phyloP scores from a whole-genome alignment of 805 yeast genomes.

The Candida endomychidarum region DNA sequence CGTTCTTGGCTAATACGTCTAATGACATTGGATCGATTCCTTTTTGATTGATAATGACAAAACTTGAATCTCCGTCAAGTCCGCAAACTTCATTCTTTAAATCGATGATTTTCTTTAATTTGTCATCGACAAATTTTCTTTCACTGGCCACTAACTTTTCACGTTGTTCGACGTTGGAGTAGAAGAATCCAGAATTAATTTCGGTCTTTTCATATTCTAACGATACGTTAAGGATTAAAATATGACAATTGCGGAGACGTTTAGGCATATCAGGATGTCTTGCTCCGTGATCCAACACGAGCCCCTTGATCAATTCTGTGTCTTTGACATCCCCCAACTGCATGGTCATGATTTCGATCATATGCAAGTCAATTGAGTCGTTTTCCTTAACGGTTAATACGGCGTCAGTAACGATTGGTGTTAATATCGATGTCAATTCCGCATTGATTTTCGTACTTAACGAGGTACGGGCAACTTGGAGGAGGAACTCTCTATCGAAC shows the following conservation, averaged over 20 bases:
- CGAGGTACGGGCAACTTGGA: constrained; percentile 91
- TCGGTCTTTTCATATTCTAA: constrained; percentile 97
- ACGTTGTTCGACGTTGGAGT: constrained; percentile 93
- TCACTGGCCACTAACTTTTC: constrained; percentile 92
- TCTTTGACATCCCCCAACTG: constrained; percentile 86
- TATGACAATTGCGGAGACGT: constrained; percentile 74
- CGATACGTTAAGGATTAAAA: constrained; percentile 88
- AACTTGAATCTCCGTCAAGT: constrained; percentile 66
- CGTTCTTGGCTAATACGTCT: constrained; percentile 89
- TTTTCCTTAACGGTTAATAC: constrained; percentile 71
- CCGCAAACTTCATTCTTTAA: constrained; percentile 91
- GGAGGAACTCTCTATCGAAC: constrained; percentile 81
- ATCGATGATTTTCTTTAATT: constrained; percentile 85
- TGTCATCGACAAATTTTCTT: constrained; percentile 91
- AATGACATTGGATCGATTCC: constrained; percentile 98
- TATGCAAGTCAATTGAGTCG: constrained; percentile 75
- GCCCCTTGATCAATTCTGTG: constrained; percentile 79
- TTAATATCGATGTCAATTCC: constrained; percentile 74
- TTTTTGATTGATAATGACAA: constrained; percentile 95
- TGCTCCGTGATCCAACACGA: constrained; percentile 97
- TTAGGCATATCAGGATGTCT: constrained; percentile 99
- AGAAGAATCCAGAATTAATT: constrained; percentile 93
- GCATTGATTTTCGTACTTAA: constrained; percentile 80
- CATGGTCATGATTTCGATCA: constrained; percentile 99
- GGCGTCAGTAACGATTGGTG: constrained; percentile 96